Base-by-base conservation (phyloP, 306 rosid species). In the Casuarina glauca region DNA sequence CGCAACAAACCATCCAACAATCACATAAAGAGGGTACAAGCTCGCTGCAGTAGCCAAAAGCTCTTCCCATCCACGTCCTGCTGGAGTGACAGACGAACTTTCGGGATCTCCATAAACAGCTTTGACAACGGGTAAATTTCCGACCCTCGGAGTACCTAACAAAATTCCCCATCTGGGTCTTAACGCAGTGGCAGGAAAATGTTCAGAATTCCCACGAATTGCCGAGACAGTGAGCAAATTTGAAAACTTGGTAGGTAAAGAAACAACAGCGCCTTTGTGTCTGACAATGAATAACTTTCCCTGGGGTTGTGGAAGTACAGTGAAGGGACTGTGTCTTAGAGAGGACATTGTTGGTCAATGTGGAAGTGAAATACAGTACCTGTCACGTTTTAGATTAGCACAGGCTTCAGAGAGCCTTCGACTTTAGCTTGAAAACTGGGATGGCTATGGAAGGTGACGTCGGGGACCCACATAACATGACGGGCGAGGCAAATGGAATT, bases 11-110 rank as follows among this genome's bases (percentile, higher is more conserved):
- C 84, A 81, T 70, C 88, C 88, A 7, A 64, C 81, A 19, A 79
- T 78, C 75, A 85, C 82, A 32, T 85, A 85, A 52, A 85, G 51
- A 11, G 88, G 88, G 68, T 85, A 85, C 50, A 85, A 39, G 80
- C 88, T 85, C 2, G 88, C 86, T 5, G 83, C 86, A 54, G 83
- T 78, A 3, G 81, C 80, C 5, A 85, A 76, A 26, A 73, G 1
- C 42, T 73, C 70, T 70, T 79, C 84, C 82, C 74, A 79, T 20
- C 77, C 50, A 77, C 81, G 84, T 76, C 79, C 71, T 39, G 2
- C 74, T 17, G 49, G 70, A 9, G 79, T 8, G 15, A 38, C 51
- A 41, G 61, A 41, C 8, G 57, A 80, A 62, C 3, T 13, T 2
- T 82, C 77, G 9, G 80, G 72, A 72, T 60, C 76, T 43, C 44